Evolutionary conservation across 2,329 filamentous ascomycete genomes (phyloP).

Genomic region (Mollisia scopiformis): DNA sequence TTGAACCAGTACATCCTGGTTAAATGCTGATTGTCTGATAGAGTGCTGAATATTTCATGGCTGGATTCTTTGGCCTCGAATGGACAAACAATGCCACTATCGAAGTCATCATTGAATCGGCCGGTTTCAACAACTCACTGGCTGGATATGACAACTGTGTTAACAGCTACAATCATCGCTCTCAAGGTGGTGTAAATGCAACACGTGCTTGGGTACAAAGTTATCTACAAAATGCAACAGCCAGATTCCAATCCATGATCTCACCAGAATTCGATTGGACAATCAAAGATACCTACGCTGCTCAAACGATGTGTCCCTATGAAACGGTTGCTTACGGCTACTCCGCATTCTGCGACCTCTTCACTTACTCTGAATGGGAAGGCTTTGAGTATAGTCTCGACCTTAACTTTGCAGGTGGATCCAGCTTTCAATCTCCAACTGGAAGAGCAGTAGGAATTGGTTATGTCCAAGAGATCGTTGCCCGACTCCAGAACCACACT

Average conservation of each 20-base stretch:
- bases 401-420: constrained; percentile 62
- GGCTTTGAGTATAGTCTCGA: constrained; percentile 74
- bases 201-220: constrained; percentile 60
- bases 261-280: constrained; percentile 63
- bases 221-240: constrained; percentile 67
- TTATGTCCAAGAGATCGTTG: constrained; percentile 73
- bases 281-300: constrained; percentile 63
- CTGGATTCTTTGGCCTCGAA: constrained; percentile 77
- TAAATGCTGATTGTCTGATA: constrained; percentile 15
- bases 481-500: constrained; percentile 69
- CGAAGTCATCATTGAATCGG: constrained; percentile 70
- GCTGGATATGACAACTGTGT: constrained; percentile 69
- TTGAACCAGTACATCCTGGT: neutral
- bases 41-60: constrained; percentile 73
- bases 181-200: constrained; percentile 54
- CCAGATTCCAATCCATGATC: constrained; percentile 59
- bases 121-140: constrained; percentile 70
- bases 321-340: constrained; percentile 79
- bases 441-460: constrained; percentile 72
- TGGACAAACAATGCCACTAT: constrained; percentile 74
- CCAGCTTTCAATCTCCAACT: constrained; percentile 31
- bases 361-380: constrained; percentile 75
- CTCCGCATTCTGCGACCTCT: constrained; percentile 73
- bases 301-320: constrained; percentile 75
- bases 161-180: constrained; percentile 53